Base-by-base conservation (phyloP, 305 asterid species). In the Fraxinus albicans region DNA sequence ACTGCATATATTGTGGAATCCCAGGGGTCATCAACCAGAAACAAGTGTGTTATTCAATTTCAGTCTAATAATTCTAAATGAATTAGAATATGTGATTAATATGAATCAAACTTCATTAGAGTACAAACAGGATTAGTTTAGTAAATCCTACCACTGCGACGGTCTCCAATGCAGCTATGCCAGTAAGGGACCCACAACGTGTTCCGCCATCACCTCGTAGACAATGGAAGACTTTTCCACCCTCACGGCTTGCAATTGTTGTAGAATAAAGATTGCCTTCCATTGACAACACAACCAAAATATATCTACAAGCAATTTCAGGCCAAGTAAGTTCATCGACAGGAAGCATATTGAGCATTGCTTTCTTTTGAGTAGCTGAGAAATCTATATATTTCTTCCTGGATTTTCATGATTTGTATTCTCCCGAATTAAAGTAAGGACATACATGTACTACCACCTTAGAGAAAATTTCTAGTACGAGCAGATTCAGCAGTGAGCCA, bases 271-370 rank as follows among this genome's bases (percentile, higher is more conserved):
- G 96, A 87, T 90, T 91, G 79, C 97, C 93, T 58, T 92, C 97
- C 98, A 93, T 92, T 53, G 97, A 86, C 70, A 93, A 82, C 72
- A 94, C 91, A 34, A 97, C 95, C 82, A 93, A 82, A 83, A 92
- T 90, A 82, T 91, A 95, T 83, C 99, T 91, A 86, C 98, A 89
- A 74, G 98, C 93, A 77, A 97, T 88, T 93, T 97, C 98, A 69
- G 93, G 98, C 99, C 98, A 97, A 2, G 99, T 97, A 83, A 97
- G 89, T 85, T 87, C 96, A 90, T 97, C 95, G 21, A 97, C 84
- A 34, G 98, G 97, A 80, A 93, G 90, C 91, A 92, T 88, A 44
- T 92, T 93, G 72, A 89, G 91, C 84, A 88, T 90, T 67, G 90
- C 82, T 84, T 90, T 95, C 91, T 91, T 95, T 19, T 86, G 82